Evolutionary conservation across 768 basidiomycete genomes (phyloP), one percentile per base, ranked within the genome.

Genomic region (Cystobasidium ongulense): DNA sequence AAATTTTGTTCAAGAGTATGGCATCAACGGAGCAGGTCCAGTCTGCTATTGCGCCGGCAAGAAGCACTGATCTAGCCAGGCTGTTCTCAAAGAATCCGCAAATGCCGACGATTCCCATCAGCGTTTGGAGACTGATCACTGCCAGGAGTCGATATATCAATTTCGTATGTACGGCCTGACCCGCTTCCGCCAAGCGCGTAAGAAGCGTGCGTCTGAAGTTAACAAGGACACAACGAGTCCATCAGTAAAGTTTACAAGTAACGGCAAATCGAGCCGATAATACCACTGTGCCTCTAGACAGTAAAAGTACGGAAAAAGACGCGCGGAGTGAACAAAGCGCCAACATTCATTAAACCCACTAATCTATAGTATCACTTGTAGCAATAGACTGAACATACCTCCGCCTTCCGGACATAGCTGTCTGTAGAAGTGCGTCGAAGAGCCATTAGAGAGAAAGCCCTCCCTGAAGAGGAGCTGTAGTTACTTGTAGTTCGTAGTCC

Each of bases 1-100:
- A 10, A 59, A 59, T 27, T 59, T 59, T 35, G 57, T 59, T 21
- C 57, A 59, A 35, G 57, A 59, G 33, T 59, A 59, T 35, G 57
- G 57, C 57, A 59, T 59, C 27, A 35, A 35, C 33, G 57, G 57
- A 17, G 25, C 57, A 5, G 57, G 57, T 2, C 57, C 57, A 4
- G 57, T 59, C 29, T 59, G 57, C 57, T 59, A 11, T 23, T 59
- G 57, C 57, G 5, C 57, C 29, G 57, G 57, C 23, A 59, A 59
- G 25, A 59, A 59, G 57, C 57, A 29, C 23, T 59, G 33, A 59
- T 29, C 8, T 54, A 8, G 27, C 27, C n/a, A n/a, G 43, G 27
- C 27, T n/a, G 27, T n/a, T 23, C 7, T 7, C 52, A 29, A 13
- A n/a, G 52, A 8, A 54, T 54, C 52, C n/a, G 52, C 7, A 39